phyloP scores from a whole-genome alignment of 2,329 filamentous ascomycete species.

The Colletotrichum sp. region DNA sequence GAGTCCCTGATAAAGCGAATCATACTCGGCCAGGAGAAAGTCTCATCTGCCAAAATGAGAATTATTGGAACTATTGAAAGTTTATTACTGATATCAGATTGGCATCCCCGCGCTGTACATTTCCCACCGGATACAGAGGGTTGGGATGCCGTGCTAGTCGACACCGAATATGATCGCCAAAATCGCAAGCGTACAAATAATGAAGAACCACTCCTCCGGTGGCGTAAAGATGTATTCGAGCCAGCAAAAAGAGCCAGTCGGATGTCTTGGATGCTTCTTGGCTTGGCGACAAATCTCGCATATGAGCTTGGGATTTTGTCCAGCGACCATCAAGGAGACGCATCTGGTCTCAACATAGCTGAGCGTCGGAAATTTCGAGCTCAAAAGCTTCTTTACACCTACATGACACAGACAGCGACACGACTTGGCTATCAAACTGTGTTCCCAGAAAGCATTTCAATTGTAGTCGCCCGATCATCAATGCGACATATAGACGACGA shows the following conservation, averaged over 20 bases:
- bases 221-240: slow-evolving; percentile 29
- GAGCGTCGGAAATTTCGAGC: background rate
- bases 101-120: slow-evolving; percentile 26
- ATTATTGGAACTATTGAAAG: slow-evolving; percentile 24
- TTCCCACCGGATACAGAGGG: slow-evolving; percentile 27
- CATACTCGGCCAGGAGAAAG: slow-evolving; percentile 25
- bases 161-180: slow-evolving; percentile 23
- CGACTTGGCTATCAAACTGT: background rate
- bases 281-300: slow-evolving; percentile 23
- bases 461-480: background rate
- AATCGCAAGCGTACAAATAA: slow-evolving; percentile 23
- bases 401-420: slow-evolving; percentile 23
- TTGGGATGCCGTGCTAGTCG: slow-evolving; percentile 25
- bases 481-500: background rate
- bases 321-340: background rate
- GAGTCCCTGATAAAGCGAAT: slow-evolving; percentile 25
- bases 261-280: slow-evolving; percentile 32
- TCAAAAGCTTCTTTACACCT: slow-evolving; percentile 25
- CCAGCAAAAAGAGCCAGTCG: slow-evolving; percentile 27
- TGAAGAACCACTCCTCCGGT: slow-evolving; percentile 26
- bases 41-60: slow-evolving; percentile 25
- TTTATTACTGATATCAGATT: slow-evolving; percentile 27
- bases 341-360: background rate
- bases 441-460: slow-evolving; percentile 10
- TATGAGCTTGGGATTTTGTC: slow-evolving; percentile 27